Base-by-base conservation (phyloP, 2,329 filamentous ascomycete species). In the Aspergillus bombycis region DNA sequence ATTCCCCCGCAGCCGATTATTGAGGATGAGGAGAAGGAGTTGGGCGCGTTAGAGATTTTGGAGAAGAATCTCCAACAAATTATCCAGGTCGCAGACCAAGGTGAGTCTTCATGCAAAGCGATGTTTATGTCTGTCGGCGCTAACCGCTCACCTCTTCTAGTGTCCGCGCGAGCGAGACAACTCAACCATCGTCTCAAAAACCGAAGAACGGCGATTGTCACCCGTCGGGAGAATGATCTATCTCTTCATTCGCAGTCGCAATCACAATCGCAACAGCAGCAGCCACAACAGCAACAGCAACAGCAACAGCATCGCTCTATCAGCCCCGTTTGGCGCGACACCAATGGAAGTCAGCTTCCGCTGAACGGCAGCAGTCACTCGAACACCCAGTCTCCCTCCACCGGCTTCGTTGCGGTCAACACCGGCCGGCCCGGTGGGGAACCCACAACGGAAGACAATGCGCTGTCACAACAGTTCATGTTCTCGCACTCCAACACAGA, bases 21-120 rank as follows among this genome's bases (percentile, higher is more conserved):
- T 63, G 92, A 96, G 73, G 93, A 96, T 73, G 93, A 96, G 78
- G 88, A 90, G 74, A 92, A 93, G 68, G 93, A 97, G 75, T 78
- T 96, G 43, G 92, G 89, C 14, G 94, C 92, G 0, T 81, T 96
- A 70, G 92, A 95, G 70, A 94, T 96, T 57, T 78, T 96, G 32
- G 92, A 96, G 77, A 88, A 89, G 75, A 90, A 92, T 65, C 81
- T 96, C 41, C 87, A 88, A 43, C 85, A 91, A 68, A 86, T 96
- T 50, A 93, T 91, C 69, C 92, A 92, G 73, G 88, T 89, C 72
- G 92, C 93, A 4, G 93, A 96, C 73, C 90, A 92, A 81, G 88
- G 85, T 86, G 75, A 62, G 14, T 21, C 60, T 16, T 12, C 10
- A 60, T 12, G 10, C 28, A 30, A 52, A 34, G 9, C 28, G 6